Conservation (phyloP, 2,329 filamentous ascomycete genomes). For the Uncinocarpus reesii region DNA sequence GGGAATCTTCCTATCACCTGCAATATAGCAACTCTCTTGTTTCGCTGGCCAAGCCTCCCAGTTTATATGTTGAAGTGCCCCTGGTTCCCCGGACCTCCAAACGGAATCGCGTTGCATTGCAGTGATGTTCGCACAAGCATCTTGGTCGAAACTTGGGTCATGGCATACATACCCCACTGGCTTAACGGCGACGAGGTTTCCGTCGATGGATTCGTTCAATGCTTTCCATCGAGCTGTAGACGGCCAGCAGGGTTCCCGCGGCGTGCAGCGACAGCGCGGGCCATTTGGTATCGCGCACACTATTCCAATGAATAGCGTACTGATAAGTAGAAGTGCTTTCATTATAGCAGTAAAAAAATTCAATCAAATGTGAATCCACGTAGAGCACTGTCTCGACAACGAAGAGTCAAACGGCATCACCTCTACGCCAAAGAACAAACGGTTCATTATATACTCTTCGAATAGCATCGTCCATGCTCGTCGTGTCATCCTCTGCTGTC, state of each 20-base stretch:
- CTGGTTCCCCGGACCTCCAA: constrained; percentile 31
- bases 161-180: constrained; percentile 48
- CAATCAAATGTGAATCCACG: neutral
- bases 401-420: neutral
- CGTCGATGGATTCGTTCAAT: constrained; percentile 45
- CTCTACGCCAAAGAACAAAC: neutral
- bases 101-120: constrained; percentile 21
- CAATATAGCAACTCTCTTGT: constrained; percentile 31
- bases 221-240: constrained; percentile 36
- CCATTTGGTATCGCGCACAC: constrained; percentile 9
- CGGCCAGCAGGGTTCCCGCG: constrained; percentile 49
- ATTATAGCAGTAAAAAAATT: neutral
- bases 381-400: neutral
- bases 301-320: constrained; percentile 5
- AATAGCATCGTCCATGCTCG: neutral
- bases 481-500: neutral
- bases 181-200: constrained; percentile 43
- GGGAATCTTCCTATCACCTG: constrained; percentile 16
- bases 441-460: neutral
- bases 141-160: constrained; percentile 38
- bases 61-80: constrained; percentile 31
- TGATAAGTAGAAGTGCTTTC: constrained; percentile 1
- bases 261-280: constrained; percentile 34
- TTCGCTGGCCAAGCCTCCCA: constrained; percentile 33
- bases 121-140: constrained; percentile 30